Evolutionary conservation across 1,284 basidiomycete genomes (phyloP), one percentile per base, ranked within the genome.

Genomic region (Ustilago cynodontis): DNA sequence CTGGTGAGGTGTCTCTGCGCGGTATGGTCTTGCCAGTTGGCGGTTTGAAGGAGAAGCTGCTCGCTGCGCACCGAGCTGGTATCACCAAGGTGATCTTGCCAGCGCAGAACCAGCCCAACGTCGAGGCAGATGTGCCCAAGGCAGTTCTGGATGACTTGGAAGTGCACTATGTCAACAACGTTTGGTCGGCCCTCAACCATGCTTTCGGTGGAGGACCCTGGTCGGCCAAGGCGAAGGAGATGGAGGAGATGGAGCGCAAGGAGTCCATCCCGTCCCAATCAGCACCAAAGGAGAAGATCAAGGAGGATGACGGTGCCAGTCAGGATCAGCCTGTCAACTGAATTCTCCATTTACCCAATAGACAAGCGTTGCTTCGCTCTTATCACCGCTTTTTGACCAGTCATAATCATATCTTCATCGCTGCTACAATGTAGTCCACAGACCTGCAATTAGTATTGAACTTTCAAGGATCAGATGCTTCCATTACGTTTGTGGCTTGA

Each of bases 11-110:
- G 13, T 84, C 82, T 57, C 64, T 86, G 47, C 77, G 82, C 13
- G 84, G 84, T 11, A 84, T 86, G 80, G 83, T 85, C 7, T 65
- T 85, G 26, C 83, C 84, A 2, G 84, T 85, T 7, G 84, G 84
- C 20, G 84, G 84, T 1, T 59, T 85, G 45, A 85, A 85, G 75
- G 84, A 86, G 71, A 86, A 86, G 77, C 70, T 85, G 33, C 71
- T 86, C 20, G 84, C 84, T 4, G 84, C 84, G 9, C 84, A 86
- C 59, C 71, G 84, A 26, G 82, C 81, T 0, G 80, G 81, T 2
- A 83, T 86, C 45, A 78, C 67, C 22, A 81, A 78, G 33, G 74
- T 86, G 39, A 84, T 86, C 50, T 47, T 86, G 53, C 85, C 85
- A 2, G 81, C 82, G 11, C 79, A 81, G 63, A 85, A 85, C 70